These are phyloP conservation scores for Capsicum rhomboideum DNA, from an alignment of 257 asterid species.

Conservation along the genomic window DNA sequence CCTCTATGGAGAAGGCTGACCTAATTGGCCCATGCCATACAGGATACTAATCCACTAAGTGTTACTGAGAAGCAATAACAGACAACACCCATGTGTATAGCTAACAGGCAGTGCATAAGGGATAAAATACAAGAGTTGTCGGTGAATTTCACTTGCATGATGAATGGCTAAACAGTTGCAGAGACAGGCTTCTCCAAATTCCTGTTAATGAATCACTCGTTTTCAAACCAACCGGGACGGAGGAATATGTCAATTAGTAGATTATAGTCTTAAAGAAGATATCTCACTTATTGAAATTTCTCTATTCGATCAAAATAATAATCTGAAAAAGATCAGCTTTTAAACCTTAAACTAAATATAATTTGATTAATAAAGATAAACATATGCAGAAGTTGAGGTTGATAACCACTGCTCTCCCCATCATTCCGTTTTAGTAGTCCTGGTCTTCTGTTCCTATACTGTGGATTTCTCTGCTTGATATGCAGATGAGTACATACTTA, in stretches of 20 bases:
- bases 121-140: background rate
- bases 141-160: background rate
- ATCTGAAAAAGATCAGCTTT: background rate
- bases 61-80: background rate
- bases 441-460: background rate
- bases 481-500: background rate
- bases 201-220: background rate
- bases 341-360: background rate
- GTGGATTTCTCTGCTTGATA: background rate
- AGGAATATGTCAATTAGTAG: background rate
- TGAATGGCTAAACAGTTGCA: background rate
- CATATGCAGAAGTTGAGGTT: background rate
- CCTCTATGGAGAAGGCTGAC: no score
- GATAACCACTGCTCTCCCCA: background rate
- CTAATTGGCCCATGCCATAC: background rate
- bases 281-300: background rate
- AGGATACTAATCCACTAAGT: background rate
- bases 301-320: background rate
- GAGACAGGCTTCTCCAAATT: background rate
- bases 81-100: background rate
- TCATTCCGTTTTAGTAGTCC: background rate
- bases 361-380: background rate
- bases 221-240: background rate
- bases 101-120: background rate
- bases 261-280: background rate